Percentiles rank a stretch among this genome's conserved stretches.
phyloP scores from a whole-genome alignment of 2,329 filamentous ascomycete species.

The Beauveria medogensis region DNA sequence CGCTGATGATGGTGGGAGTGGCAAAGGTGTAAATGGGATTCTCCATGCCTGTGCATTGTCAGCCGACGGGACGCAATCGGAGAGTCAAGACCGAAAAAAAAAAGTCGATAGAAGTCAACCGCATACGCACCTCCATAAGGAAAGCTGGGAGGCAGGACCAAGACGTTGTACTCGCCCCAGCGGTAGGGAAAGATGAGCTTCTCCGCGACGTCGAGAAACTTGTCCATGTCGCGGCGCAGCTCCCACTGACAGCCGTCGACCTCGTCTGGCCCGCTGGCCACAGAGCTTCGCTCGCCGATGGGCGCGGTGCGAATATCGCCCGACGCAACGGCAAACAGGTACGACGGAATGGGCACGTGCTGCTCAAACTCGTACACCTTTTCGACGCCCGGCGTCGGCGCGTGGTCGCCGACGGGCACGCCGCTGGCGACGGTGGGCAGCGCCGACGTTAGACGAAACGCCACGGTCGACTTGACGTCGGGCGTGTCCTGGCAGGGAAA shows the following conservation, averaged over 20 bases:
- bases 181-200: constrained; percentile 75
- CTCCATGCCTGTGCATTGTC: constrained; percentile 57
- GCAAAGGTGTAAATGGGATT: constrained; percentile 94
- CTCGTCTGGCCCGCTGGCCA: constrained; percentile 84
- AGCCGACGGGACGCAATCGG: neutral
- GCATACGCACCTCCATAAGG: constrained; percentile 63
- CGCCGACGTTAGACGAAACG: constrained; percentile 78
- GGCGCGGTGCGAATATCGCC: constrained; percentile 79
- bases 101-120: neutral
- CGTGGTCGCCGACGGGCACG: constrained; percentile 44
- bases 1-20: constrained; percentile 88
- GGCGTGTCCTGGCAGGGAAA: constrained; percentile 98
- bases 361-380: constrained; percentile 82
- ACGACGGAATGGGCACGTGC: constrained; percentile 84
- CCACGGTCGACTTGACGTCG: constrained; percentile 92
- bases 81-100: neutral
- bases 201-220: constrained; percentile 82
- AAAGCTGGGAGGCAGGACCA: constrained; percentile 84
- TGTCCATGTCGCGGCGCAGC: constrained; percentile 83
- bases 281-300: constrained; percentile 76
- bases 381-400: constrained; percentile 36
- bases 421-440: constrained; percentile 90
- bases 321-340: constrained; percentile 85
- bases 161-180: constrained; percentile 92
- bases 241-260: constrained; percentile 81